Percentiles rank a stretch among this genome's conserved stretches.
Evolutionary conservation across 1,139 yeast species (phyloP).

Genomic region (Yamadazyma oceani): DNA sequence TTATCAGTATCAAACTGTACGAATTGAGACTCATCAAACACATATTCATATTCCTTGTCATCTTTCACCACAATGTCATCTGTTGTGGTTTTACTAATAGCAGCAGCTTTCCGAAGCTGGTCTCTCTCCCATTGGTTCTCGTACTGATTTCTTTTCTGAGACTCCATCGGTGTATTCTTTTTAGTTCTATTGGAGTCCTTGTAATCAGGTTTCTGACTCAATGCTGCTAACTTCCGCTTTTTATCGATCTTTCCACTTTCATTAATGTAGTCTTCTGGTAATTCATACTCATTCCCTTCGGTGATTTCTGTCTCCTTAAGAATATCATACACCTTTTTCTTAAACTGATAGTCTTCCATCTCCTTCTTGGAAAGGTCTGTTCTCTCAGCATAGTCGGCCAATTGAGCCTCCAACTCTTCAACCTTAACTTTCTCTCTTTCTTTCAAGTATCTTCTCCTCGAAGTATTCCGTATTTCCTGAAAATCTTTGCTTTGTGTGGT

Average conservation of each 20-base stretch:
- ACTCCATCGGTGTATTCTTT: constrained; percentile 13
- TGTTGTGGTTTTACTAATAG: constrained; percentile 27
- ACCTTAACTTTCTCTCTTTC: constrained; percentile 27
- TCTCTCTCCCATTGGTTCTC: constrained; percentile 65
- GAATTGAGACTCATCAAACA: constrained; percentile 76
- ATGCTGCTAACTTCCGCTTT: constrained; percentile 43
- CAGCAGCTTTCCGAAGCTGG: constrained; percentile 54
- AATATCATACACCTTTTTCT: constrained; percentile 45
- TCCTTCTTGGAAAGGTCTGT: constrained; percentile 44
- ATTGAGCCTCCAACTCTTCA: constrained; percentile 32
- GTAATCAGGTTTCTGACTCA: constrained; percentile 32
- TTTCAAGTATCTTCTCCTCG: constrained; percentile 32
- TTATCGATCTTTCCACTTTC: constrained; percentile 54
- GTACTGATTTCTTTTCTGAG: constrained; percentile 17
- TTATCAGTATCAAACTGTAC: constrained; percentile 61
- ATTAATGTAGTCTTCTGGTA: constrained; percentile 58
- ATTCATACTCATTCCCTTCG: constrained; percentile 36
- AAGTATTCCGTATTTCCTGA: constrained; percentile 11
- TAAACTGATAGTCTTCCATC: constrained; percentile 47
- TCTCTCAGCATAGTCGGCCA: constrained; percentile 46
- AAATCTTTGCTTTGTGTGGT: constrained; percentile 4
- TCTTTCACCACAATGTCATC: constrained; percentile 50
- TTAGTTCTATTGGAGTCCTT: too few species aligned
- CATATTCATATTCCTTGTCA: constrained; percentile 66
- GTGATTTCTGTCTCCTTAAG: constrained; percentile 37